phyloP scores from a whole-genome alignment of 257 asterid species.

The Solanum pennellii region DNA sequence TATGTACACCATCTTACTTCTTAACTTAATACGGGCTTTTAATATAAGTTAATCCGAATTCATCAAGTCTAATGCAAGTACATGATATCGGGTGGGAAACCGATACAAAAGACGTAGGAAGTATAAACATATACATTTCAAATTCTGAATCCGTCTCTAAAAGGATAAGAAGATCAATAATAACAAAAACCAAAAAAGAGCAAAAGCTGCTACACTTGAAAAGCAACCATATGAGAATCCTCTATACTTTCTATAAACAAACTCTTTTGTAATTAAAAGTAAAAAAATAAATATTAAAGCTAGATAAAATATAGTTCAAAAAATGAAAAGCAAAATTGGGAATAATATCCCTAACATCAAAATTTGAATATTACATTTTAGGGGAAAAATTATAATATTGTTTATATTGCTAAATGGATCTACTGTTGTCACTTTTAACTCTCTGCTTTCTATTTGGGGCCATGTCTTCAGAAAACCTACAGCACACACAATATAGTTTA shows the following conservation, averaged over 20 bases:
- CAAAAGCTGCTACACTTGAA: too few relatives aligned
- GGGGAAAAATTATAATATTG: background rate
- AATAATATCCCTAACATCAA: background rate
- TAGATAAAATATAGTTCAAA: background rate
- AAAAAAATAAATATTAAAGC: background rate
- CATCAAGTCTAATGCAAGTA: background rate
- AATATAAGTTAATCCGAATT: background rate
- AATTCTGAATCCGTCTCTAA: background rate
- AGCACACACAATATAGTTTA: background rate
- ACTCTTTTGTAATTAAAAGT: background rate
- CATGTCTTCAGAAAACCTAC: constrained; percentile 29
- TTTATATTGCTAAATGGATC: background rate
- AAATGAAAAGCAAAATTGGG: background rate
- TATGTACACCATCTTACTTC: background rate
- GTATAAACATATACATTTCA: background rate
- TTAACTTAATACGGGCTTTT: background rate
- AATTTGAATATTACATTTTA: background rate
- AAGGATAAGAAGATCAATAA: background rate
- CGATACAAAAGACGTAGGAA: background rate
- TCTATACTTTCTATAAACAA: background rate
- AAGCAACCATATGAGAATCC: background rate
- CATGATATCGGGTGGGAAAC: background rate
- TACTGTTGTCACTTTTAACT: constrained; percentile 5
- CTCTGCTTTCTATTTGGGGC: constrained; percentile 25
- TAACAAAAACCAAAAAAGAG: too few relatives aligned